Base-by-base conservation (phyloP, 1,284 basidiomycete genomes). In the Boletus smithii region DNA sequence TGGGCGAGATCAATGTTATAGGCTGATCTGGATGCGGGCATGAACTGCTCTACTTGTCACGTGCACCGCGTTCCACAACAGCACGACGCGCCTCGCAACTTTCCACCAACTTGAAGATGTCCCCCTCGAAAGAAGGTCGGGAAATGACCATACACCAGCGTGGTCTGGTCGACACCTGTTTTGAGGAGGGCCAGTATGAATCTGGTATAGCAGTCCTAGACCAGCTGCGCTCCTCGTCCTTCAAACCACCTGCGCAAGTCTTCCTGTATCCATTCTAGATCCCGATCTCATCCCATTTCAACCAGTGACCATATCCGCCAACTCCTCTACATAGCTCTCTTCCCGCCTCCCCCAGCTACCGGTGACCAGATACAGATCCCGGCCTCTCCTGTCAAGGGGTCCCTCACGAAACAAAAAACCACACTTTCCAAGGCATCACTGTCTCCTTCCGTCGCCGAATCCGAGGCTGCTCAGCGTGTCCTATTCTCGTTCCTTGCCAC, bases 121-220 rank as follows among this genome's bases (percentile, higher is more conserved):
- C 24, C 20, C n/a, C 34, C 42, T 27, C 37, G 23, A 54, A 42
- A 17, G 48, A 49, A 29, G 76, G 80, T 57, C 68, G 68, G 26
- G 80, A 82, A 43, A 76, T 86, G 73, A 73, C 71, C 34, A 65
- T 65, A 14, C 66, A 78, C 56, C 80, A 85, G 56, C 73, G 74
- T 23, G 74, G 73, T 30, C 65, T 86, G 10, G 80, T 86, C 13
- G 83, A 88, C 58, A 78, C 73, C 37, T 81, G 79, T 50, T 78
- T 88, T 31, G 85, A 88, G 54, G 85, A 88, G 60, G 79, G 80
- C 16, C 83, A 87, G 52, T 86, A 83, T 53, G 77, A 83, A 52
- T 70, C 76, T 8, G 85, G 80, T 2, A 80, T 86, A 22, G 66
- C 71, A 9, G 63, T 77, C 16, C 71, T 88, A 0, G 77, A 79